Conservation (phyloP, 2,329 filamentous ascomycete species). For the Diaporthe citriasiana region DNA sequence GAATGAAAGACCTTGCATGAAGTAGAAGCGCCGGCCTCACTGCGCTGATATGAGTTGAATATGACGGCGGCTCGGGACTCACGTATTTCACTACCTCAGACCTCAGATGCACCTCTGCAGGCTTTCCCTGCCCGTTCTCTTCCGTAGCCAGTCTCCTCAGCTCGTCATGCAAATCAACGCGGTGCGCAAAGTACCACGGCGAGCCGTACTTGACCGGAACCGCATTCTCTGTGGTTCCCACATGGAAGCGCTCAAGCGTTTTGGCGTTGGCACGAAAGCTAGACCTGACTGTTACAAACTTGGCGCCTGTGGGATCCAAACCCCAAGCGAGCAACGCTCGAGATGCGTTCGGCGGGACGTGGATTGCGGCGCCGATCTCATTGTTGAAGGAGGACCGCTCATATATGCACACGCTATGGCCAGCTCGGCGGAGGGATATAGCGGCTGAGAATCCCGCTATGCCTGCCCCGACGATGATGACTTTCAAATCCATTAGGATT, state of each 20-base stretch:
- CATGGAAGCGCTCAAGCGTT: constrained; percentile 45
- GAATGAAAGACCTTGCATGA: background rate
- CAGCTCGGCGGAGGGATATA: constrained; percentile 52
- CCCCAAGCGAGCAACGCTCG: constrained; percentile 55
- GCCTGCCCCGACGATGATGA: constrained; percentile 54
- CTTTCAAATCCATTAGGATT: background rate
- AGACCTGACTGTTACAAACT: constrained; percentile 47
- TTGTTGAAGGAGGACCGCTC: constrained; percentile 55
- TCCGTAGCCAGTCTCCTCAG: constrained; percentile 53
- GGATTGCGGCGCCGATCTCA: constrained; percentile 57
- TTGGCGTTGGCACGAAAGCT: constrained; percentile 47
- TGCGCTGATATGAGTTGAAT: background rate
- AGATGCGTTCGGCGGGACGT: constrained; percentile 55
- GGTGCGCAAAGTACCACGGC: constrained; percentile 54
- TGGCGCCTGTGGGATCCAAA: constrained; percentile 49
- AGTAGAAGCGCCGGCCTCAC: background rate
- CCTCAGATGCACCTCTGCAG: constrained; percentile 41
- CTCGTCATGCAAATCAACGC: constrained; percentile 57
- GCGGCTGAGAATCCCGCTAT: constrained; percentile 55
- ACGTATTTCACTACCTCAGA: constrained; percentile 4
- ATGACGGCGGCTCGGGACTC: background rate
- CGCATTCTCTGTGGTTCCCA: constrained; percentile 22
- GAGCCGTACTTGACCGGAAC: constrained; percentile 48
- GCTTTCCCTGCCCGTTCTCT: constrained; percentile 46
- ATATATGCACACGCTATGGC: constrained; percentile 53